A percentile compares a stretch with the other conserved stretches of the same genome.
Conservation (phyloP, 768 basidiomycete genomes). For the Boletus pseudopeckii region DNA sequence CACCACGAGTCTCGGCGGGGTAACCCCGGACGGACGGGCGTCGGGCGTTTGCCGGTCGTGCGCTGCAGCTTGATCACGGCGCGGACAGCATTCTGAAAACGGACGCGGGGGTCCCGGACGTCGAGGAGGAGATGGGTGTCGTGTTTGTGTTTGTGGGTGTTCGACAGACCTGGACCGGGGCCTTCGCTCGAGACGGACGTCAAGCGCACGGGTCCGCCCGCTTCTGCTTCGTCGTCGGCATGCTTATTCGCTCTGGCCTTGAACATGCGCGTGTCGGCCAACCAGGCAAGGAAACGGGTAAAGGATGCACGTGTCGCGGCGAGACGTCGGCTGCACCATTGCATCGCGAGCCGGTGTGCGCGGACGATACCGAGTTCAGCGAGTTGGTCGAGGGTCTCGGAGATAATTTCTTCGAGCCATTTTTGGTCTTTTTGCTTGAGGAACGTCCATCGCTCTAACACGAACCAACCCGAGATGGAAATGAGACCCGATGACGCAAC, state of each 20-base stretch:
- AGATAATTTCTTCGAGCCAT: constrained; percentile 43
- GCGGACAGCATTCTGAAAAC: constrained; percentile 41
- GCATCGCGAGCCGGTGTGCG: constrained; percentile 19
- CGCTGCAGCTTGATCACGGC: constrained; percentile 41
- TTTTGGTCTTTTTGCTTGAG: constrained; percentile 41
- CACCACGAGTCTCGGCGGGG: constrained; percentile 29
- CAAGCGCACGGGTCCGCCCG: neutral
- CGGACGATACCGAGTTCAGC: constrained; percentile 23
- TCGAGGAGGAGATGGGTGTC: constrained; percentile 18
- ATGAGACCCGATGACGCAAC: constrained; percentile 38
- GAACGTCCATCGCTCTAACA: constrained; percentile 46
- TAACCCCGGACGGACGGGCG: constrained; percentile 20
- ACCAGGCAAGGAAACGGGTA: constrained; percentile 8
- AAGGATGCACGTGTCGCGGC: constrained; percentile 5
- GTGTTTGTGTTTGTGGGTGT: neutral
- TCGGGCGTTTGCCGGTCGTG: constrained; percentile 24
- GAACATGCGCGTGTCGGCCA: constrained; percentile 5
- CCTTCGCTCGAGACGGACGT: constrained; percentile 6
- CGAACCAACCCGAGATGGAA: constrained; percentile 52
- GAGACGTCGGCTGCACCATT: constrained; percentile 23
- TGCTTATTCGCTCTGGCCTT: neutral
- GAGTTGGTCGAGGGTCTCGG: constrained; percentile 21
- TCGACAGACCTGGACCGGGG: neutral
- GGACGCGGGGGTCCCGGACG: constrained; percentile 25
- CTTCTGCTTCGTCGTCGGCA: neutral